A percentile compares a stretch with the other conserved stretches of the same genome.
phyloP scores from a whole-genome alignment of 805 yeast species.

The Wickerhamiella vanderwaltii region DNA sequence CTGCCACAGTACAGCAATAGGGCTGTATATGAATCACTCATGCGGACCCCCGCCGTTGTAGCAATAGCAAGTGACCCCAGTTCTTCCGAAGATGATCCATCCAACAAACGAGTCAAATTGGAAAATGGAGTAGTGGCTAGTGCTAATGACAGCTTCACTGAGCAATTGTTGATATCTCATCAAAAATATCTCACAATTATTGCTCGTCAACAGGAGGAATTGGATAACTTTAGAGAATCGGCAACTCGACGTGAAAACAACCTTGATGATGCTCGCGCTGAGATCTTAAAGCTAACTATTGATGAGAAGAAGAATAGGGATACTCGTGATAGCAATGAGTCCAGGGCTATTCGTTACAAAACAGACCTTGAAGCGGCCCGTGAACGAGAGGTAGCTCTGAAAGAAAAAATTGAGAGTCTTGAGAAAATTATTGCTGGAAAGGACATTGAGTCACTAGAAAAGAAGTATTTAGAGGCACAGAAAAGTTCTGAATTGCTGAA shows the following conservation, averaged over 20 bases:
- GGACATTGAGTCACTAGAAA: constrained; percentile 16
- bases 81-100: constrained; percentile 1
- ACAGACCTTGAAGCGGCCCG: constrained; percentile 27
- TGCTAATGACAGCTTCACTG: background rate
- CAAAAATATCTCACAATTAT: constrained; percentile 19
- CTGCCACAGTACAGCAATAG: constrained; percentile 37
- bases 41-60: constrained; percentile 15
- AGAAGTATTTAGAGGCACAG: constrained; percentile 12
- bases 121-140: background rate
- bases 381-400: constrained; percentile 36
- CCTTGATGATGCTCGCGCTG: constrained; percentile 5
- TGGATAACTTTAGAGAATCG: background rate
- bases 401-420: constrained; percentile 10
- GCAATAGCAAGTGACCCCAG: constrained; percentile 11
- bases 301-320: background rate
- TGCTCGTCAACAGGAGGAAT: background rate
- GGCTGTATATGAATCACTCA: constrained; percentile 13
- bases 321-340: constrained; percentile 12
- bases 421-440: background rate
- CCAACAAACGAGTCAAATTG: constrained; percentile 21
- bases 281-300: background rate
- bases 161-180: constrained; percentile 29
- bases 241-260: constrained; percentile 11
- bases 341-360: constrained; percentile 23
- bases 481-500: background rate